Evolutionary conservation across 2,329 filamentous ascomycete species (phyloP), one percentile per base, ranked within the genome.

Genomic region (Cordyceps fumosorosea): DNA sequence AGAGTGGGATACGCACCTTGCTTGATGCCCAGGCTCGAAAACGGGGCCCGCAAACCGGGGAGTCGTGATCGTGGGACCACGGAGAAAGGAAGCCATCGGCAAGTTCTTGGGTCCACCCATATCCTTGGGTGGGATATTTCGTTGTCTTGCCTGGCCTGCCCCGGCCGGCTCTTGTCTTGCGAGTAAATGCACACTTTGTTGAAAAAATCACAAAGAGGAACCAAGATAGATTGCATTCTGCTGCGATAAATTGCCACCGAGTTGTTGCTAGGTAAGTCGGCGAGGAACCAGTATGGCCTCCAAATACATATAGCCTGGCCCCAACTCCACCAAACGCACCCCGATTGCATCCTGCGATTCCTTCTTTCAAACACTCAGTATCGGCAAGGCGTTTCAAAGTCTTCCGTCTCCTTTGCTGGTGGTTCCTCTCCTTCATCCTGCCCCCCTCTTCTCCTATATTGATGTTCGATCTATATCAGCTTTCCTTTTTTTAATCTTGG

Each of bases 291-390:
- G 24, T 2, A 58, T 51, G 34, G 24, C 32, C 29, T 58, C 56
- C 29, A 51, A 58, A 50, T 58, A 58, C 56, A 58, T 58, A 58
- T 51, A 58, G 47, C 32, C 56, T 45, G 14, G 20, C 56, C 54
- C 56, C 56, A 16, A 58, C 56, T 58, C 56, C 56, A 58, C 56
- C 45, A 51, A 50, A 50, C 55, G 42, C 32, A 47, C 47, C 53
- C 45, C 22, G 56, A 58, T 44, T 58, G 6, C 45, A 24, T 58
- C 10, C 34, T 32, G 47, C 47, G 45, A 51, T 51, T 51, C 34
- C 18, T 44, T 20, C 50, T 14, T 22, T 47, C 34, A 58, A 48
- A 51, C 45, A 58, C 45, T n/a, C 56, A 32, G 47, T 32, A 42
- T 51, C 22, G 24, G 37, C 26, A 5, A 52, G 24, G 22, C 40